Base-by-base conservation (phyloP, 2,329 filamentous ascomycete species). In the Chaetomiaceae sp. region DNA sequence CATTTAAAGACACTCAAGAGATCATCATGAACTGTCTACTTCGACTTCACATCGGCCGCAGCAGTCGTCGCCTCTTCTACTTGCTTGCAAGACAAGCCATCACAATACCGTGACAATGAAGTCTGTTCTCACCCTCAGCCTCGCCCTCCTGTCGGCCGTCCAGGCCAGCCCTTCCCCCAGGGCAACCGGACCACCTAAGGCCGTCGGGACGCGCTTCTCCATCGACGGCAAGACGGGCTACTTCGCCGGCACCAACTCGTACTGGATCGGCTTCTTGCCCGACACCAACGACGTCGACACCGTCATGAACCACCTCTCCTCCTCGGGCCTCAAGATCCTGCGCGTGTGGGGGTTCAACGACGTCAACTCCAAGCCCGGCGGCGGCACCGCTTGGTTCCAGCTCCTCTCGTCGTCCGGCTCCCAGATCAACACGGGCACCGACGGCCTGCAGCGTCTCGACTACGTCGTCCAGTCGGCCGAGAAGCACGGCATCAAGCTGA, bases 301-400 rank as follows among this genome's bases (percentile, higher is more conserved):
- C n/a, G 66, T 72, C 13, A 66, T 79, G 45, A 65, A 71, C 53
- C 71, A 79, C 58, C 62, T 82, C 14, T 61, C 68, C 44, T 56
- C 66, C 27, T 74, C 78, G 2, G 78, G 78, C 0, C 73, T 77
- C 53, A 81, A 79, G 62, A 76, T 83, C 53, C 68, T 83, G 30
- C 73, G 81, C 14, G 71, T 82, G 42, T 83, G 80, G 81, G 79
- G 79, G 4, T 84, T 84, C 69, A 82, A 82, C 66, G 78, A 82
- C 56, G 76, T 80, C 13, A 69, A 68, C 4, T 56, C 65, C 2
- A 62, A 63, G 12, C 70, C 70, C 1, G 50, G 58, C 5, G 60
- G 60, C 34, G 70, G 67, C 2, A 59, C 58, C 2, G 69, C 75
- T 10, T 81, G 76, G 66, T 82, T 74, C 66, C 79, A 82, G 60